Evolutionary conservation across 2,329 filamentous ascomycete species (phyloP).

Genomic region (Pestalotiopsis fici): DNA sequence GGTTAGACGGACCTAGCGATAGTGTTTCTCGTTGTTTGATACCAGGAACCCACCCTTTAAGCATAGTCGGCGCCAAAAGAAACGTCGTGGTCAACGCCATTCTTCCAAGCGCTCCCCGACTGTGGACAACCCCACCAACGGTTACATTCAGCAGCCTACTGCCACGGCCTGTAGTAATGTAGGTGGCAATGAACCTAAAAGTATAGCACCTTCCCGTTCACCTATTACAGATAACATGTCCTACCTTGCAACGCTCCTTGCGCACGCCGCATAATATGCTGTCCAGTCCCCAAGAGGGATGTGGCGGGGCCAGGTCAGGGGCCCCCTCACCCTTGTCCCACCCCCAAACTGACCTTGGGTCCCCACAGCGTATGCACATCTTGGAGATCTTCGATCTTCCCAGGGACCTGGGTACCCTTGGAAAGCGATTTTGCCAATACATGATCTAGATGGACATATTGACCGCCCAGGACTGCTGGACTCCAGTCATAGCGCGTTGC

Average conservation of each 20-base stretch:
- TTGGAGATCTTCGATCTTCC: not conserved
- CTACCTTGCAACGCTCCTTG: too few species aligned
- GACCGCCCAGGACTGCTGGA: not conserved
- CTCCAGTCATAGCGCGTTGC: not conserved
- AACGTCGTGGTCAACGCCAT: not conserved
- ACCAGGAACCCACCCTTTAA: not conserved
- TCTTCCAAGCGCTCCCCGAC: too few species aligned
- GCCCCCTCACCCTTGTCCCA: not conserved
- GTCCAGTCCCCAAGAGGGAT: too few species aligned
- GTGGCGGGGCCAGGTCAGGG: not conserved
- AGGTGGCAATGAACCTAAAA: too few species aligned
- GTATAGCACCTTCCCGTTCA: too few species aligned
- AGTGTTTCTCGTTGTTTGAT: not conserved
- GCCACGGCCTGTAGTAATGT: too few species aligned
- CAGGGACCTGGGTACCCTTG: not conserved
- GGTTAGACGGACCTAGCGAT: not conserved
- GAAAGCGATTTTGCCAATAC: not conserved
- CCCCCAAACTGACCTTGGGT: not conserved
- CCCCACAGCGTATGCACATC: not conserved
- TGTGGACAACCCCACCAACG: too few species aligned
- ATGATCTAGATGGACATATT: not conserved
- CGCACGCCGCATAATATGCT: too few species aligned
- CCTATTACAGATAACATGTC: too few species aligned
- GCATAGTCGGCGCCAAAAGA: not conserved
- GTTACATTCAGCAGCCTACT: too few species aligned